phyloP scores from a whole-genome alignment of 2,329 filamentous ascomycete genomes.

The Ceratocystis papillata region DNA sequence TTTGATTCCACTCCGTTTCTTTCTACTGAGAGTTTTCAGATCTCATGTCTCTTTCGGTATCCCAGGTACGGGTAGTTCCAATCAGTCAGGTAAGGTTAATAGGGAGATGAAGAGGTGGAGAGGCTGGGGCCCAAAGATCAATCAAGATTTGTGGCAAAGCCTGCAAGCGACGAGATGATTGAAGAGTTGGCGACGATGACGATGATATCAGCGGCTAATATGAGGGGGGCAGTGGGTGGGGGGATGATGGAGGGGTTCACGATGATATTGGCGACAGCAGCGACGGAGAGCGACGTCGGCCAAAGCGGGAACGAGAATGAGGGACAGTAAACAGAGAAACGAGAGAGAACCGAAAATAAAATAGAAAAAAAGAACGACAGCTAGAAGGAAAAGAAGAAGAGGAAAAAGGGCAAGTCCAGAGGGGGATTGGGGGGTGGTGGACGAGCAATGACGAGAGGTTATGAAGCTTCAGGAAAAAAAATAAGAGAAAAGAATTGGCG shows the following conservation, averaged over 20 bases:
- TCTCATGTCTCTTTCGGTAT: conserved; percentile 23
- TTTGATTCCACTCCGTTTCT: conserved; percentile 23
- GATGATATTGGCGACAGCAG: not conserved
- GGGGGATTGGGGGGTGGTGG: conserved; percentile 4
- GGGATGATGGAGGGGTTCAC: not conserved
- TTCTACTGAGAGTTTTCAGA: conserved; percentile 19
- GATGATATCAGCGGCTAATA: not conserved
- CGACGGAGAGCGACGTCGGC: conserved; percentile 8
- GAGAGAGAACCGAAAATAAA: conserved; percentile 15
- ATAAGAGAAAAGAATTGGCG: conserved; percentile 38
- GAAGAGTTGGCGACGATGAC: not conserved
- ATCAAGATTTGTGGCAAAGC: conserved; percentile 17
- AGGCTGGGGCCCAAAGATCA: not conserved
- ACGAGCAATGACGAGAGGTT: conserved; percentile 36
- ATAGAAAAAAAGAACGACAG: conserved; percentile 1
- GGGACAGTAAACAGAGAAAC: conserved; percentile 13
- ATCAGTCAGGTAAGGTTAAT: conserved; percentile 16
- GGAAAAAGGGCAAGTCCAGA: conserved; percentile 8
- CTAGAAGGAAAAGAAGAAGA: conserved; percentile 5
- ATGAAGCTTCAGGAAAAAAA: conserved; percentile 37
- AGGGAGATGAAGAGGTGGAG: conserved; percentile 9
- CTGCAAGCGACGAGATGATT: not conserved
- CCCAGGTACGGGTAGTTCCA: conserved; percentile 17
- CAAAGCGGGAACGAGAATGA: conserved; percentile 7
- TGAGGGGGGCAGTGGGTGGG: not conserved